phyloP scores from a whole-genome alignment of 345 rosid species.

The Lepidium didymum region DNA sequence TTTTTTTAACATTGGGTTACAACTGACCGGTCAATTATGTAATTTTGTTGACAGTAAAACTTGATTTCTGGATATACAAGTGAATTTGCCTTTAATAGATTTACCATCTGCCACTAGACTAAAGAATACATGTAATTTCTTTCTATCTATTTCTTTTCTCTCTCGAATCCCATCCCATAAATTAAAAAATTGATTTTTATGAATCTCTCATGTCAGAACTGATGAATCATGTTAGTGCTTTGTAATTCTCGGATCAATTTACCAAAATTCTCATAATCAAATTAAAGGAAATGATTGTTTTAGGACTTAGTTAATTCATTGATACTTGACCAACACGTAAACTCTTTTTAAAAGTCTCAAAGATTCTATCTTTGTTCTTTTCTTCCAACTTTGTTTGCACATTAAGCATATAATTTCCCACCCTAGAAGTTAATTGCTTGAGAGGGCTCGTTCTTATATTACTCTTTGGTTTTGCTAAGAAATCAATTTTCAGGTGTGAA shows the following conservation, averaged over 20 bases:
- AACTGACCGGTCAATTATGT: too few relatives aligned
- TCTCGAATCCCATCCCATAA: background rate
- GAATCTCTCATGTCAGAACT: background rate
- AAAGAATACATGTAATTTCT: too few relatives aligned
- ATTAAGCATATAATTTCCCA: background rate
- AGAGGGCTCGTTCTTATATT: conserved; percentile 11
- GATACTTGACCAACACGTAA: conserved; percentile 3
- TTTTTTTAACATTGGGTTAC: too few relatives aligned
- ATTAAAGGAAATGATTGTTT: background rate
- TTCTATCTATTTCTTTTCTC: too few relatives aligned
- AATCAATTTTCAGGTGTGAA: background rate
- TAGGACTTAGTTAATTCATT: background rate
- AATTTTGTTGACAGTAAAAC: too few relatives aligned
- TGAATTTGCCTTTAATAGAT: too few relatives aligned
- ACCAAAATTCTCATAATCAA: background rate
- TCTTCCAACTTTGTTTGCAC: background rate
- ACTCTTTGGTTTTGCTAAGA: conserved; percentile 6
- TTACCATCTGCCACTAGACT: too few relatives aligned
- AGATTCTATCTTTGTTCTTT: background rate
- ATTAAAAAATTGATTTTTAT: background rate
- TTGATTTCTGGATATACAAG: too few relatives aligned
- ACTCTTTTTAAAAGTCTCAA: background rate
- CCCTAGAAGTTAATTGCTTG: background rate
- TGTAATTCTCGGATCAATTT: background rate
- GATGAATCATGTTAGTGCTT: background rate